Conservation (phyloP, 352 stramenopile genomes). For the Aphanomyces stellatus region DNA sequence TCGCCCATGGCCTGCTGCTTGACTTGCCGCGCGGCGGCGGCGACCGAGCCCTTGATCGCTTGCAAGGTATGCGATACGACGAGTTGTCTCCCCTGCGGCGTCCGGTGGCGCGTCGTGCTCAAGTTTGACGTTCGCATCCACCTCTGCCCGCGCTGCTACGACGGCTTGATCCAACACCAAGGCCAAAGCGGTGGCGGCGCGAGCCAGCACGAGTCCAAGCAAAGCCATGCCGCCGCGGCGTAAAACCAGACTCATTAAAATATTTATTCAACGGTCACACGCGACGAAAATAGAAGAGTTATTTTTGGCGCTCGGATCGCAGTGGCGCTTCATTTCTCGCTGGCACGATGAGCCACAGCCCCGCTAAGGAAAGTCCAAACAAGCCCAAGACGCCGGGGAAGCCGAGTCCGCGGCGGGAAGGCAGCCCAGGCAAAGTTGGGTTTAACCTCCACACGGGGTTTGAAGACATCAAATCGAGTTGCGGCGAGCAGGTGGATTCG, state of each 20-base stretch:
- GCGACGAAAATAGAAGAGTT: too few relatives aligned
- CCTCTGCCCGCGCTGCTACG: not conserved
- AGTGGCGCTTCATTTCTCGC: not conserved
- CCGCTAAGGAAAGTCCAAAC: not conserved
- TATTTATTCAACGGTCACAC: too few relatives aligned
- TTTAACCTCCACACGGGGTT: slow-evolving; percentile 31
- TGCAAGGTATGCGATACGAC: not conserved
- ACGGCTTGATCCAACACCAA: not conserved
- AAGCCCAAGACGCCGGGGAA: not conserved
- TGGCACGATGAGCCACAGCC: not conserved
- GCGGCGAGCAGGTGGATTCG: slow-evolving; percentile 62
- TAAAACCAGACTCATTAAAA: too few relatives aligned
- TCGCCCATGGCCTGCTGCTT: not conserved
- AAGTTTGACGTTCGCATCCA: not conserved
- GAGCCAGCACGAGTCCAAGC: too few relatives aligned
- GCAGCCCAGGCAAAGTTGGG: slow-evolving; percentile 25
- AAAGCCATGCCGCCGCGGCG: too few relatives aligned
- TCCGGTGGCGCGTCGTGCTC: not conserved
- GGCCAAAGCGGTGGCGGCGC: too few relatives aligned
- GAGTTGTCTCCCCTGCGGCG: not conserved
- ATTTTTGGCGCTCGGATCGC: too few relatives aligned
- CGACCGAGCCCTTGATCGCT: not conserved
- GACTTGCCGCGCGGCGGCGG: not conserved
- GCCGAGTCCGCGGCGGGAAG: not conserved
- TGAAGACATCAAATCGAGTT: slow-evolving; percentile 59